Base-by-base conservation (phyloP, 768 basidiomycete species). In the Lactarius vividus region DNA sequence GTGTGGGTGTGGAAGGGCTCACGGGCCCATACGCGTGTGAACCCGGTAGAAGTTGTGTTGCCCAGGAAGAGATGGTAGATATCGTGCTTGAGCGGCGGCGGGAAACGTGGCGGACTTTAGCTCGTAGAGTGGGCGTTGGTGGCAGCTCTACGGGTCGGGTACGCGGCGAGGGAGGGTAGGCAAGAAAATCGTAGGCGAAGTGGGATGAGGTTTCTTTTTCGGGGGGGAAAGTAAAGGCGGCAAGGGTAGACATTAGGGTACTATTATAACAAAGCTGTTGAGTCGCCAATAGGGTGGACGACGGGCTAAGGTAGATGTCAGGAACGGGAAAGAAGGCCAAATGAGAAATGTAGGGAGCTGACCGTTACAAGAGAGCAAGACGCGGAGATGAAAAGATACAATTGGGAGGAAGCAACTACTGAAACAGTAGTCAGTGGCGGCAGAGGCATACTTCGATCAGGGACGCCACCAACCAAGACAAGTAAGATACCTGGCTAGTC, bases 1-100 rank as follows among this genome's bases (percentile, higher is more conserved):
- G 74, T 73, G 35, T 74, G 72, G 49, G 46, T 52, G 65, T 65
- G 61, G 29, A 74, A 57, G 76, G 79, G 40, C 79, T 75, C n/a
- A 71, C 58, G 13, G 80, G 77, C 0, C 75, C 79, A 3, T 89
- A 44, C 7, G 2, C n/a, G 44, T 46, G 88, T 18, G 88, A 86
- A 7, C 88, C 89, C 5, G 89, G 35, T 13, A 35, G 11, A 4
- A 35, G 89, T 63, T 77, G 79, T 23, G 84, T 76, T 5, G 84
- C 87, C 89, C 89, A 92, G 44, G 83, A 69, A 18, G 82, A 72
- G 55, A 91, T 88, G 44, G 79, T 72, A 2, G 82, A 76, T 69
- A 79, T 79, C 2, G 84, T 81, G 60, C 77, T 80, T 26, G 84
- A 81, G 68, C 79, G 78, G 57, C 75, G 63, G 20, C 65, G 69